Evolutionary conservation across 176 grass and related monocot species (phyloP).

Genomic region (Musa troglodytarum): DNA sequence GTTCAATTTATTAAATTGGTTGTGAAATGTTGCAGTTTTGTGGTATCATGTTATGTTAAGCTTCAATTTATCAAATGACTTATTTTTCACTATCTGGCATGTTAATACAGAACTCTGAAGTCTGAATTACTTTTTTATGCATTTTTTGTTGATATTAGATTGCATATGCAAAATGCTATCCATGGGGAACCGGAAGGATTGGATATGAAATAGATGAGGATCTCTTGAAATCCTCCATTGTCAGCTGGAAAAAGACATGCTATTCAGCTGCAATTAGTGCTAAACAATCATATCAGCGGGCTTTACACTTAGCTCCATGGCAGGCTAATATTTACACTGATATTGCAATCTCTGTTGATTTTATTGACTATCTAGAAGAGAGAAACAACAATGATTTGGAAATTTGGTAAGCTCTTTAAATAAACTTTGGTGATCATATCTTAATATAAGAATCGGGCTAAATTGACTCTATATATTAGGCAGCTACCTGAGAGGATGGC

Average conservation of each 20-base stretch:
- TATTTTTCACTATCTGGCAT: neutral
- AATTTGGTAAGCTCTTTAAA: slow-evolving; percentile 48
- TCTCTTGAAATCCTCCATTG: slow-evolving; percentile 45
- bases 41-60: too few relatives aligned
- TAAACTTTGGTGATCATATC: slow-evolving; percentile 7
- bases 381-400: slow-evolving; percentile 21
- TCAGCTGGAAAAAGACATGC: slow-evolving; percentile 59
- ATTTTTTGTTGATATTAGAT: slow-evolving; percentile 36
- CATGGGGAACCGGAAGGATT: slow-evolving; percentile 48
- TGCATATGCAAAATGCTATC: slow-evolving; percentile 71
- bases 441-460: slow-evolving; percentile 10
- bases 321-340: slow-evolving; percentile 90
- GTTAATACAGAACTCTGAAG: slow-evolving; percentile 19
- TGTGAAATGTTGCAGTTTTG: too few relatives aligned
- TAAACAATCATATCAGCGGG: slow-evolving; percentile 70
- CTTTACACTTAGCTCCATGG: slow-evolving; percentile 64
- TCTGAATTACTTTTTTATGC: neutral
- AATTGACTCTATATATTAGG: slow-evolving; percentile 43
- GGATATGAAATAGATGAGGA: slow-evolving; percentile 32
- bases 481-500: slow-evolving; percentile 75
- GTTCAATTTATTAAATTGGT: too few relatives aligned
- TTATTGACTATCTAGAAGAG: slow-evolving; percentile 53
- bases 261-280: slow-evolving; percentile 51
- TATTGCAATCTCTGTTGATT: slow-evolving; percentile 59
- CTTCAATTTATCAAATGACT: neutral